Conservation (phyloP, 805 yeast genomes). For the Sporopachydermia lactativora region DNA sequence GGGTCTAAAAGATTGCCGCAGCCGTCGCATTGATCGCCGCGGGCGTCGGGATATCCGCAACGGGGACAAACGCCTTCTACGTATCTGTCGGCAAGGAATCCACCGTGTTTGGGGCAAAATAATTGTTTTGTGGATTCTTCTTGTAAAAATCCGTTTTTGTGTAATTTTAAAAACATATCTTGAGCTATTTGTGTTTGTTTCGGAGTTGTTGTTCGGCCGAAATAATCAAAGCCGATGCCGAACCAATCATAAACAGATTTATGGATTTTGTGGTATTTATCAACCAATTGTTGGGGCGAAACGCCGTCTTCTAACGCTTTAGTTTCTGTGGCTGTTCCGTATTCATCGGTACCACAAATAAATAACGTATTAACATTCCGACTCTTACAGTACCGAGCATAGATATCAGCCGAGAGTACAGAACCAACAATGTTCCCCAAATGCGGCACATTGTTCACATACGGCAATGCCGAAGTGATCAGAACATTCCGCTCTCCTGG, state of each 20-base stretch:
- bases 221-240: conserved; percentile 84
- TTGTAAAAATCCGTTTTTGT: conserved; percentile 69
- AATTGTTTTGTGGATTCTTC: conserved; percentile 82
- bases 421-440: conserved; percentile 95
- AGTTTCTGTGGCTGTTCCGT: conserved; percentile 98
- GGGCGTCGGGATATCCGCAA: conserved; percentile 90
- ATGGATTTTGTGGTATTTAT: conserved; percentile 79
- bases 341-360: conserved; percentile 96
- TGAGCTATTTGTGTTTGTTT: conserved; percentile 93
- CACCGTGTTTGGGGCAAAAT: conserved; percentile 80
- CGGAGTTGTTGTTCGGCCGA: conserved; percentile 92
- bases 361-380: conserved; percentile 79
- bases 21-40: conserved; percentile 98
- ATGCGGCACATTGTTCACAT: conserved; percentile 97
- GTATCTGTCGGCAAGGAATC: conserved; percentile 88
- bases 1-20: conserved; percentile 89
- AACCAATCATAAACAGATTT: conserved; percentile 93
- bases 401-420: conserved; percentile 88
- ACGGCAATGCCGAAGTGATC: conserved; percentile 93
- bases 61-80: conserved; percentile 97
- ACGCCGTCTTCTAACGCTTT: conserved; percentile 91
- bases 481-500: conserved; percentile 64
- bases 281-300: conserved; percentile 80
- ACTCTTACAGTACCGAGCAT: conserved; percentile 76
- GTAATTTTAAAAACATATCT: conserved; percentile 67